Evolutionary conservation across 371 early-diverging fungal species (phyloP).

Genomic region (Lichtheimia ramosa): DNA sequence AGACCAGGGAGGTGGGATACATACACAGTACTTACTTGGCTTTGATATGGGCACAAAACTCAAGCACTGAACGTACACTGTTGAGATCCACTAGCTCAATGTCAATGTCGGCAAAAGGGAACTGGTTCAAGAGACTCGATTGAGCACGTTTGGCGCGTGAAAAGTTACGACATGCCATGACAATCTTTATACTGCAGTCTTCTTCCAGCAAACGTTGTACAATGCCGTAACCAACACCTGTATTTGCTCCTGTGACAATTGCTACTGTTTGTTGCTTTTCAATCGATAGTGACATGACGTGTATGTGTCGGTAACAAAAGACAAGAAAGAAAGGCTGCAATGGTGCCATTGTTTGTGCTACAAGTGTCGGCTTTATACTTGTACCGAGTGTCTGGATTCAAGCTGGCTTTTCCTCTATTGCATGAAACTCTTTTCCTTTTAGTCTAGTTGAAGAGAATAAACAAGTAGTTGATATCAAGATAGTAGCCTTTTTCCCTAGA

Average conservation of each 20-base stretch:
- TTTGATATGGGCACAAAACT: slow-evolving; percentile 21
- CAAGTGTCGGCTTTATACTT: no score
- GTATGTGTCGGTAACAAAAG: no score
- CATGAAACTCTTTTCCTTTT: no score
- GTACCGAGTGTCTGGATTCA: no score
- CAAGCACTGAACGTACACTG: slow-evolving; percentile 45
- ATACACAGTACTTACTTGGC: slow-evolving; percentile 18
- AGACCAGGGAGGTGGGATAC: neutral
- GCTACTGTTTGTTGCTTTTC: slow-evolving; percentile 29
- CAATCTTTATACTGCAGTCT: slow-evolving; percentile 31
- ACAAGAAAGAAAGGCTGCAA: no score
- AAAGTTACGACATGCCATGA: slow-evolving; percentile 76
- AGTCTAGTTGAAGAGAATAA: no score
- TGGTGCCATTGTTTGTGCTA: no score
- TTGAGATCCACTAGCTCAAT: slow-evolving; percentile 61
- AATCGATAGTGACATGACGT: no score
- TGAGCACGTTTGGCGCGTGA: slow-evolving; percentile 61
- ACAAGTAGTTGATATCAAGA: no score
- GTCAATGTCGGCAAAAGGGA: slow-evolving; percentile 39
- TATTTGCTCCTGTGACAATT: slow-evolving; percentile 66
- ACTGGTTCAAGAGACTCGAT: slow-evolving; percentile 34
- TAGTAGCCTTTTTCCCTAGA: no score
- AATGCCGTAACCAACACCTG: slow-evolving; percentile 77
- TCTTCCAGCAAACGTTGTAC: slow-evolving; percentile 59
- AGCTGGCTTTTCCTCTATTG: no score